Base-by-base conservation (phyloP, 345 rosid genomes). In the Balakata baccata region DNA sequence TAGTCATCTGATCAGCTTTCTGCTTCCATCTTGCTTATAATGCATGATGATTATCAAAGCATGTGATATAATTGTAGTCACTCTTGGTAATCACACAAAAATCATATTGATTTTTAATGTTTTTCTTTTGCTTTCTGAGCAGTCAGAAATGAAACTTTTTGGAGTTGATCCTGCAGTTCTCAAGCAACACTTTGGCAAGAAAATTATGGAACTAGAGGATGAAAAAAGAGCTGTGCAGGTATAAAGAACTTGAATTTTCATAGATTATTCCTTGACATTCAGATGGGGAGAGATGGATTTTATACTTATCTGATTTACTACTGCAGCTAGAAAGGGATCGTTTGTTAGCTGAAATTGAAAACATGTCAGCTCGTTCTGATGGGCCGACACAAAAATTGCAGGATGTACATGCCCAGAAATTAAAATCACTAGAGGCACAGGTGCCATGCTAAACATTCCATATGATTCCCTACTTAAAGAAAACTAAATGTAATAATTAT, bases 141-240 rank as follows among this genome's bases (percentile, higher is more conserved):
- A 95, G 97, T 86, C 98, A 13, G 96, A 92, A 78, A 95, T 95
- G 98, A 89, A 92, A 84, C 94, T 86, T 64, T 82, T 95, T 80
- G 92, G 94, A 70, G 79, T 76, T 81, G 92, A 88, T 74, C 78
- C 90, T 59, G 72, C 84, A 74, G 92, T 90, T 12, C 90, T 95
- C 68, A 92, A 92, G 89, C 98, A 87, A 77, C 99, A 90, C 80
- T 95, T 90, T 74, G 99, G 97, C 70, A 95, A 90, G 90, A 95
- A 95, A 84, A 83, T 95, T 74, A 85, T 86, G 51, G 99, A 92
- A 78, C 73, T 95, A 59, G 98, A 95, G 80, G 98, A 89, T 67
- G 97, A 92, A 82, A 95, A 95, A 75, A 90, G 82, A 86, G 63
- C 86, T 7, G 98, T 90, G 79, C 99, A 90, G 98, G 98, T 90